These are phyloP conservation scores for Fusarium oligoseptatum DNA, from an alignment of 2,329 filamentous ascomycete genomes.

Conservation along the genomic window DNA sequence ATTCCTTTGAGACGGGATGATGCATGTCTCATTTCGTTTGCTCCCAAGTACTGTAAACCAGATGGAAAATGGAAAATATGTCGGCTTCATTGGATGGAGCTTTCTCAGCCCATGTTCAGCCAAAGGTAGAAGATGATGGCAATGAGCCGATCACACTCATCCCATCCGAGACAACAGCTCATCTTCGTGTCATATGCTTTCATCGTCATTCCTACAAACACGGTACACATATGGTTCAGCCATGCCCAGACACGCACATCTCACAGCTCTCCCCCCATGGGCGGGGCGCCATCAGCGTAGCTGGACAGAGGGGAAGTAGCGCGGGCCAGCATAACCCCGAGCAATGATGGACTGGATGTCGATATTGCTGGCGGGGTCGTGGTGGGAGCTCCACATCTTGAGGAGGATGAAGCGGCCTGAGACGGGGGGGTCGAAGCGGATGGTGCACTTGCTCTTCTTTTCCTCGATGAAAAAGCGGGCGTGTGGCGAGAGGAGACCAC, in stretches of 20 bases:
- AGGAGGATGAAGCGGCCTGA: constrained; percentile 87
- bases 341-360: constrained; percentile 90
- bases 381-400: constrained; percentile 88
- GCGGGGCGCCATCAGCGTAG: constrained; percentile 59
- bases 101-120: neutral
- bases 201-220: constrained; percentile 13
- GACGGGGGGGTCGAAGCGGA: constrained; percentile 86
- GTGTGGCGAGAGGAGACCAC: constrained; percentile 76
- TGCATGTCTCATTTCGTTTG: constrained; percentile 1
- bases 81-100: neutral
- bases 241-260: neutral
- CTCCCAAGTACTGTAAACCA: neutral
- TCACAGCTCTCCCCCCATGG: neutral
- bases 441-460: constrained; percentile 86
- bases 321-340: constrained; percentile 86
- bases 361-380: constrained; percentile 77
- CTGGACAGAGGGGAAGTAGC: constrained; percentile 82
- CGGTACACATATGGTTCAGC: neutral
- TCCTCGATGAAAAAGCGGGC: constrained; percentile 87
- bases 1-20: neutral
- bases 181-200: constrained; percentile 18
- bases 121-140: neutral
- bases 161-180: neutral
- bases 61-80: neutral
- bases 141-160: neutral